Evolutionary conservation across 2,329 filamentous ascomycete species (phyloP).

Genomic region (Xylaria sp.): DNA sequence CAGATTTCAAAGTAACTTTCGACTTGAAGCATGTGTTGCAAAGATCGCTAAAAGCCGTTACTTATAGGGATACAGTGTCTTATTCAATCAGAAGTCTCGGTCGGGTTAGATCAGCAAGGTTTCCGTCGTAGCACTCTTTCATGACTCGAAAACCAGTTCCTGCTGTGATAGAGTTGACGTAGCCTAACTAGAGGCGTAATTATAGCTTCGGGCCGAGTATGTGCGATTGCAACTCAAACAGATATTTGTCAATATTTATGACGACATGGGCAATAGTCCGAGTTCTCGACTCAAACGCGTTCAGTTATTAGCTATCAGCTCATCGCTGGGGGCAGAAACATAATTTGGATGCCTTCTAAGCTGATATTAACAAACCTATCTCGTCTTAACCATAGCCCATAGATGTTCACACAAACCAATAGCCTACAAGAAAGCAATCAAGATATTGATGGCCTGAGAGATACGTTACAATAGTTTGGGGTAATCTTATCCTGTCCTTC

Average conservation of each 20-base stretch:
- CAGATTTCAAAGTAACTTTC: neutral
- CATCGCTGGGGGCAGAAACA: neutral
- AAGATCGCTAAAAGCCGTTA: neutral
- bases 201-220: slow-evolving; percentile 16
- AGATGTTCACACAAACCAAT: neutral
- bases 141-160: neutral
- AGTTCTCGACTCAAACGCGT: neutral
- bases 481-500: slow-evolving; percentile 8
- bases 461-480: neutral
- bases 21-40: neutral
- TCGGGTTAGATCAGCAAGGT: neutral
- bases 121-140: neutral
- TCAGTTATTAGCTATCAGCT: neutral
- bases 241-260: neutral
- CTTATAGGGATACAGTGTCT: slow-evolving; percentile 6
- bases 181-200: neutral
- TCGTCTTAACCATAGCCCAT: neutral
- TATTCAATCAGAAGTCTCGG: neutral
- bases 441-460: neutral
- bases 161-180: neutral
- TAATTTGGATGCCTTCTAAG: neutral
- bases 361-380: neutral
- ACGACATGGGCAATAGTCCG: neutral
- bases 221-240: slow-evolving; percentile 21
- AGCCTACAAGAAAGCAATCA: neutral